A percentile compares a stretch with the other conserved stretches of the same genome.
These are phyloP conservation scores for Xerocomellus amylosporus DNA, from an alignment of 768 basidiomycete species.

Conservation along the genomic window DNA sequence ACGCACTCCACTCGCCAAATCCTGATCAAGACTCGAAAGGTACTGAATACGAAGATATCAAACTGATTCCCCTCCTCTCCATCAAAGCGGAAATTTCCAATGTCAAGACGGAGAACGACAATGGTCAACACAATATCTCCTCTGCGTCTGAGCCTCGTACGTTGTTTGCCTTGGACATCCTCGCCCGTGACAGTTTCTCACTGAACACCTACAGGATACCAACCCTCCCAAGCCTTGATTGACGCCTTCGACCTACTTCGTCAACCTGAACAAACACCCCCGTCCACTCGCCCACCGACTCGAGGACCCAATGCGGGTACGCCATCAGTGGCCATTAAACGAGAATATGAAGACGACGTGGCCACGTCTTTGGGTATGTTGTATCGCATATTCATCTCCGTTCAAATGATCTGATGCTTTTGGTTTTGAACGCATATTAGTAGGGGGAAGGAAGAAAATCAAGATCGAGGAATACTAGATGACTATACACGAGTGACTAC, in stretches of 20 bases:
- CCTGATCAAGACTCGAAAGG: constrained; percentile 2
- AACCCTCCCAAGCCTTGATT: constrained; percentile 8
- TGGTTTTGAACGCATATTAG: background rate
- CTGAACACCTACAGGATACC: background rate
- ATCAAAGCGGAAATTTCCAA: constrained; percentile 12
- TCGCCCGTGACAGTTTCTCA: background rate
- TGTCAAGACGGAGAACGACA: too few relatives aligned
- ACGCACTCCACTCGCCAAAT: constrained; percentile 7
- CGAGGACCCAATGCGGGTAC: background rate
- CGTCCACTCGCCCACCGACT: background rate
- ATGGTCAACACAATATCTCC: too few relatives aligned
- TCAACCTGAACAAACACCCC: background rate
- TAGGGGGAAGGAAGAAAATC: constrained; percentile 14
- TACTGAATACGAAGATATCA: background rate
- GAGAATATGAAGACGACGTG: constrained; percentile 15
- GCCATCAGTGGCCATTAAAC: background rate
- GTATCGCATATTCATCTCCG: background rate
- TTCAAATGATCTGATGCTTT: background rate
- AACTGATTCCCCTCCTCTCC: background rate
- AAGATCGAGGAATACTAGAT: constrained; percentile 17
- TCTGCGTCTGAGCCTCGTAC: background rate
- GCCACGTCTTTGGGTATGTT: constrained; percentile 1
- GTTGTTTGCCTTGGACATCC: background rate
- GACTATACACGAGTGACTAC: background rate
- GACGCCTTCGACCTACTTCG: constrained; percentile 3